Conservation (phyloP, 495 filamentous ascomycete genomes). For the Penicillium soppii region DNA sequence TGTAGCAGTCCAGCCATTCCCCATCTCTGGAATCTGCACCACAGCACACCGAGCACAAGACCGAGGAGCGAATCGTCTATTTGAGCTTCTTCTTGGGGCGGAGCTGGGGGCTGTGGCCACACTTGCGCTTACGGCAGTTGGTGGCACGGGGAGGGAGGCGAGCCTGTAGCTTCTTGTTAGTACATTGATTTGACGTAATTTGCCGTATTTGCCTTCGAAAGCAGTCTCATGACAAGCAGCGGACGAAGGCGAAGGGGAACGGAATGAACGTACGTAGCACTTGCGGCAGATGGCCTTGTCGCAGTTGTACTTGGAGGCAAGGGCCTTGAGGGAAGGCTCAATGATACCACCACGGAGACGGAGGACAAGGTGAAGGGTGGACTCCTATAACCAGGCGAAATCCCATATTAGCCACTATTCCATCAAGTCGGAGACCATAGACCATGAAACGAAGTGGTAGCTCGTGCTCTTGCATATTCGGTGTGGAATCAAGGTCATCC, state of each 20-base stretch:
- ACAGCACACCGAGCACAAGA: slow-evolving; percentile 48
- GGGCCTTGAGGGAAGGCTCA: slow-evolving; percentile 97
- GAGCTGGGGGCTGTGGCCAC: slow-evolving; percentile 99
- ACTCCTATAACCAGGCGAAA: slow-evolving; percentile 64
- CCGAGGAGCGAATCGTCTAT: slow-evolving; percentile 57
- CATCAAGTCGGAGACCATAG: slow-evolving; percentile 2
- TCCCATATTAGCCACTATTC: slow-evolving; percentile 26
- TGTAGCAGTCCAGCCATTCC: slow-evolving; percentile 41
- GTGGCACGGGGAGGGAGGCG: slow-evolving; percentile 97
- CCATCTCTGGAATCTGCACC: slow-evolving; percentile 33
- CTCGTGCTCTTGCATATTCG: slow-evolving; percentile 14
- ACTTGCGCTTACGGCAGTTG: slow-evolving; percentile 99
- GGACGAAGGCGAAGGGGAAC: neutral
- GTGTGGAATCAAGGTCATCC: neutral
- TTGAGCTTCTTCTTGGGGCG: slow-evolving; percentile 99
- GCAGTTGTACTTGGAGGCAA: slow-evolving; percentile 99
- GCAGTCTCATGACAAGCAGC: neutral
- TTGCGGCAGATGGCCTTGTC: slow-evolving; percentile 99
- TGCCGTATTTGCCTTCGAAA: neutral
- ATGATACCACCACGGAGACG: slow-evolving; percentile 99
- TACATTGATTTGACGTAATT: slow-evolving; percentile 1
- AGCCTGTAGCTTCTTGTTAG: slow-evolving; percentile 54
- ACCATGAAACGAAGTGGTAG: neutral
- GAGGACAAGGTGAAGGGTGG: slow-evolving; percentile 97
- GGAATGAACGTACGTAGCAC: slow-evolving; percentile 77